Base-by-base conservation (phyloP, 2,329 filamentous ascomycete genomes). In the Fusarium foetens region DNA sequence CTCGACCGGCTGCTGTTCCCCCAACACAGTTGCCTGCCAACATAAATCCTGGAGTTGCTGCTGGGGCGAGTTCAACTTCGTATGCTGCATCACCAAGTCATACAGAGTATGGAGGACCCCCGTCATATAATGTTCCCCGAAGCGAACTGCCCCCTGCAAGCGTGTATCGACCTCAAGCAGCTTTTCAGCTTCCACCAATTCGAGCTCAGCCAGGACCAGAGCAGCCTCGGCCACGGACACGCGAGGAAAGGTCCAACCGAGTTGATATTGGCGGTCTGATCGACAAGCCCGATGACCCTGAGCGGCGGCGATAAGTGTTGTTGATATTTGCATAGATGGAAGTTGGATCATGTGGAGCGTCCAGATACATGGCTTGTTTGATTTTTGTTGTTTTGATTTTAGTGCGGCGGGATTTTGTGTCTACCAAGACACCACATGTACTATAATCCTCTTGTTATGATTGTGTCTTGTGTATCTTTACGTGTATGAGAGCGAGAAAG, bases 251-350 rank as follows among this genome's bases (percentile, higher is more conserved):
- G 33, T 80, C 84, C 23, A 80, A 84, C 41, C 85, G 89, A 21
- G 86, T 91, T 53, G 88, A 90, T 74, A 91, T 91, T 68, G 87
- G 86, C 16, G 89, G 89, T 4, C 83, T 89, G 76, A 88, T 92
- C 75, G 90, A 89, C 72, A 88, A 85, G 79, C 85, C 87, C 29
- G 86, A 86, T 73, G 83, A 71, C 41, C 78, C 72, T 52, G 79
- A 71, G 68, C 75, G 73, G 53, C 67, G 74, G 33, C 73, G 76
- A 68, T 81, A 76, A 77, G 63, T 57, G 58, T 41, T 58, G 41
- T 33, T 61, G 51, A 62, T 64, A 38, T 59, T 68, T 45, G 35
- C 54, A 49, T 38, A 78, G 35, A 78, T 80, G 48, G 52, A 41
- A 49, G 21, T 25, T 38, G 27, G 25, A 53, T 46, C 46, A 31